Percentiles rank a stretch among this genome's conserved stretches.
Conservation (phyloP, 305 asterid species). For the Rubia occidens region DNA sequence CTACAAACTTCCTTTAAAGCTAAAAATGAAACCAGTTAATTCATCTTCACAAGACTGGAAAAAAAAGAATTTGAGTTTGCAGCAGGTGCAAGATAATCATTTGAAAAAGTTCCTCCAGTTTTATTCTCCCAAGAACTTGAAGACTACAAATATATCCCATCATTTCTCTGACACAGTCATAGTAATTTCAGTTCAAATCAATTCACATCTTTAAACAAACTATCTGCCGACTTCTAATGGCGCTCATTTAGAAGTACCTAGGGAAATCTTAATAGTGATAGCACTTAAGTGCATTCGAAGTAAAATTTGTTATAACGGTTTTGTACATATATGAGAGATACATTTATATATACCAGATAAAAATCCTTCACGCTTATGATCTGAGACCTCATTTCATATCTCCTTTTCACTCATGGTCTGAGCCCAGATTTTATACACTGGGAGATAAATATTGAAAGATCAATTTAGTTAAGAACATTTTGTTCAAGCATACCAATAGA, state of each 20-base stretch:
- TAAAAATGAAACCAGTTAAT: not conserved
- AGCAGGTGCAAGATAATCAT: constrained; percentile 28
- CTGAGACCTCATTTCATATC: constrained; percentile 38
- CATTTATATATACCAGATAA: constrained; percentile 21
- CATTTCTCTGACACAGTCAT: constrained; percentile 41
- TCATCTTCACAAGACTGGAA: constrained; percentile 75
- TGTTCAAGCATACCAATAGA: not conserved
- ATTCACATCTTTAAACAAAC: not conserved
- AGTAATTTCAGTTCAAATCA: constrained; percentile 2
- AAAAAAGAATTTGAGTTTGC: constrained; percentile 32
- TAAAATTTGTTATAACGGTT: too few relatives aligned
- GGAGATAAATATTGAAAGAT: not conserved
- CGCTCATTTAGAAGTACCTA: too few relatives aligned
- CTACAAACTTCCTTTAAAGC: too few relatives aligned
- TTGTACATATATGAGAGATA: too few relatives aligned
- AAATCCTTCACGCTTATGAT: constrained; percentile 37
- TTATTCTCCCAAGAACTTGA: constrained; percentile 27
- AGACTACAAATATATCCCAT: constrained; percentile 29
- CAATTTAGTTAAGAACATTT: not conserved
- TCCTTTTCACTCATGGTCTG: too few relatives aligned
- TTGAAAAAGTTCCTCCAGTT: constrained; percentile 30
- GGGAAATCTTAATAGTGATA: too few relatives aligned
- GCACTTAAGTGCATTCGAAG: too few relatives aligned
- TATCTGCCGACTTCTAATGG: too few relatives aligned
- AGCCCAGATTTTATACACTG: too few relatives aligned